A percentile compares a stretch with the other conserved stretches of the same genome.
Evolutionary conservation across 495 filamentous ascomycete species (phyloP).

Genomic region (Penicillium cinerascens): DNA sequence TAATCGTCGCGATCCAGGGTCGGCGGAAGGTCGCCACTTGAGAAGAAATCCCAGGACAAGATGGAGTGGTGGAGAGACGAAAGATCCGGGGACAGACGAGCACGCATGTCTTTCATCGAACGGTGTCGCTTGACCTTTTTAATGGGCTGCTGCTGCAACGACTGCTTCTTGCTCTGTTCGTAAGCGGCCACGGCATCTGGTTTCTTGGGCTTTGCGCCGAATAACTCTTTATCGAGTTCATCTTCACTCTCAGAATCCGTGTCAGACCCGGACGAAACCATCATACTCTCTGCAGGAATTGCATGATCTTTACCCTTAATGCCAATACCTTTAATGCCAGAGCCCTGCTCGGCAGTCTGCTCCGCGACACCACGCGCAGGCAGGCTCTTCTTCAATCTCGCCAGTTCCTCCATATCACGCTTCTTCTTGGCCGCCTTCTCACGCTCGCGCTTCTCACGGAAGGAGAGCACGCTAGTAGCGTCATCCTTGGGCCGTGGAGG

Average conservation of each 20-base stretch:
- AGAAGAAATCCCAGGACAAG: conserved; percentile 90
- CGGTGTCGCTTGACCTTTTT: conserved; percentile 74
- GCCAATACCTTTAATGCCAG: conserved; percentile 71
- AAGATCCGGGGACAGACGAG: conserved; percentile 85
- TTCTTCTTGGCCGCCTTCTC: conserved; percentile 73
- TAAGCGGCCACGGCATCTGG: conserved; percentile 50
- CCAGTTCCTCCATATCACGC: conserved; percentile 63
- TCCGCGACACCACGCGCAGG: conserved; percentile 54
- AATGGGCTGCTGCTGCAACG: conserved; percentile 60
- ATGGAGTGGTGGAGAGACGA: conserved; percentile 79
- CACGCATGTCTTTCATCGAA: conserved; percentile 88
- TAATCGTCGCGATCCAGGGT: conserved; percentile 64
- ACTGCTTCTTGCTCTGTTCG: conserved; percentile 52
- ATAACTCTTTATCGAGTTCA: conserved; percentile 59
- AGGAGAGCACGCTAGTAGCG: conserved; percentile 38
- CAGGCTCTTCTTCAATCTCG: conserved; percentile 54
- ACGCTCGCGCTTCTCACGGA: conserved; percentile 65
- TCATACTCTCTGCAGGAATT: conserved; percentile 71
- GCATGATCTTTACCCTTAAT: conserved; percentile 77
- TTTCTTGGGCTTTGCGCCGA: conserved; percentile 46
- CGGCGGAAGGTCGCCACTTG: conserved; percentile 78
- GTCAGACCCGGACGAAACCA: conserved; percentile 72
- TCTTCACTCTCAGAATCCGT: conserved; percentile 73
- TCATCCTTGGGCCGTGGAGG: conserved; percentile 35
- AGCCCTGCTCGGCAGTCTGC: conserved; percentile 67